Base-by-base conservation (phyloP, 495 filamentous ascomycete genomes). In the Xylaria grammica region DNA sequence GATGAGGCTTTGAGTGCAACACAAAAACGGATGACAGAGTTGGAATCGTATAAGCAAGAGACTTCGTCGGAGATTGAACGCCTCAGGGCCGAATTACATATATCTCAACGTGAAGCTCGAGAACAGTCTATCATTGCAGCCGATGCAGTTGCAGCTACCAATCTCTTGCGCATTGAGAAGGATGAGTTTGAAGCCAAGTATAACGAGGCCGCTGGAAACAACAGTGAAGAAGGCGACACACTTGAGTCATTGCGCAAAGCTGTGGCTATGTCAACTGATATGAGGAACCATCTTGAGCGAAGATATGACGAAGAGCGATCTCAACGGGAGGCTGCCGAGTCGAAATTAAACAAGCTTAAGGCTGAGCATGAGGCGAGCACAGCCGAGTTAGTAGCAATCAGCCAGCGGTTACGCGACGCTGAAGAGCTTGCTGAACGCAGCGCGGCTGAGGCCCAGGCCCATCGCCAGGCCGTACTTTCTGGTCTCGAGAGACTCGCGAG, bases 361-460 rank as follows among this genome's bases (percentile, higher is more conserved):
- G 84, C 86, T 29, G 93, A 98, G 68, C 91, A 97, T 68, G 95
- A 98, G 70, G 87, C 92, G 65, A 87, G 87, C 34, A 89, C 87
- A 1, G 82, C 88, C 0, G 96, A 99, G 72, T 79, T 99, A 15
- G 93, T 93, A 45, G 85, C 84, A 24, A 81, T 86, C 0, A 90
- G 83, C 26, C 86, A 91, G 63, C 88, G 90, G 42, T 77, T 98
- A 38, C 85, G 86, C 30, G 93, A 97, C 75, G 87, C 92, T 11
- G 94, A 99, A 77, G 94, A 98, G 72, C 74, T 98, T 30, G 90
- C 91, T n/a, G 92, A 95, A 60, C 91, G 86, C 45, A 87, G 96
- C 72, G 90, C 93, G 15, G 88, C 87, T 63, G 96, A 99, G 76
- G 95, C 96, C 1, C 84, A 89, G 45, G 88, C 90, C 44, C 94